Percentiles rank a stretch among this genome's conserved stretches.
These are phyloP conservation scores for Lipomyces chichibuensis DNA, from an alignment of 805 yeast species.

Conservation along the genomic window DNA sequence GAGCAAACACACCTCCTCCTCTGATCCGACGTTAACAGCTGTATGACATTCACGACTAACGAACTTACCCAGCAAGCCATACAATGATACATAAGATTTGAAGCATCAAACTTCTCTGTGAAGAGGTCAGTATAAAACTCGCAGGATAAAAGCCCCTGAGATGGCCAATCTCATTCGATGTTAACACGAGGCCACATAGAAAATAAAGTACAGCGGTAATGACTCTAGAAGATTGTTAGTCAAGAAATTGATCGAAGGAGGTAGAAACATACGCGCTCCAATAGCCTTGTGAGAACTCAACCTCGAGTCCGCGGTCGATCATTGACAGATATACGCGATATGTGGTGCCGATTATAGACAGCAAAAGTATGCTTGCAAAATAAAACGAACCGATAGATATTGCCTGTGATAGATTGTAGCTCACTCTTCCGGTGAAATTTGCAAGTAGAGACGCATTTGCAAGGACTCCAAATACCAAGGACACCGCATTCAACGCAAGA, in stretches of 20 bases:
- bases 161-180: slow-evolving; percentile 67
- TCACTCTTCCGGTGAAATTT: slow-evolving; percentile 64
- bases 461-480: slow-evolving; percentile 63
- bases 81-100: slow-evolving; percentile 65
- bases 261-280: slow-evolving; percentile 57
- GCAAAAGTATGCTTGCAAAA: slow-evolving; percentile 57
- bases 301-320: background rate
- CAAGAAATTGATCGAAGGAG: slow-evolving; percentile 37
- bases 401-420: slow-evolving; percentile 63
- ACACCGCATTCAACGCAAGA: slow-evolving; percentile 60
- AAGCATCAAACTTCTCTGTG: slow-evolving; percentile 74
- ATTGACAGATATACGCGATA: background rate
- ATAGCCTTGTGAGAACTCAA: slow-evolving; percentile 62
- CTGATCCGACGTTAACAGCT: slow-evolving; percentile 39
- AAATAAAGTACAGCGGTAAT: slow-evolving; percentile 67
- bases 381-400: slow-evolving; percentile 69
- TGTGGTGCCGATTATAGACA: slow-evolving; percentile 45
- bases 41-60: background rate
- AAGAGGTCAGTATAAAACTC: slow-evolving; percentile 62
- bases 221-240: background rate
- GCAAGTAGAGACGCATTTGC: slow-evolving; percentile 72
- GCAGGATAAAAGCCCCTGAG: slow-evolving; percentile 64
- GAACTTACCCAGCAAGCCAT: slow-evolving; percentile 56
- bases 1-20: slow-evolving; percentile 65
- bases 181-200: slow-evolving; percentile 55